phyloP scores from a whole-genome alignment of 169 alveolate species.

The Pseudocohnilembus persalinus region DNA sequence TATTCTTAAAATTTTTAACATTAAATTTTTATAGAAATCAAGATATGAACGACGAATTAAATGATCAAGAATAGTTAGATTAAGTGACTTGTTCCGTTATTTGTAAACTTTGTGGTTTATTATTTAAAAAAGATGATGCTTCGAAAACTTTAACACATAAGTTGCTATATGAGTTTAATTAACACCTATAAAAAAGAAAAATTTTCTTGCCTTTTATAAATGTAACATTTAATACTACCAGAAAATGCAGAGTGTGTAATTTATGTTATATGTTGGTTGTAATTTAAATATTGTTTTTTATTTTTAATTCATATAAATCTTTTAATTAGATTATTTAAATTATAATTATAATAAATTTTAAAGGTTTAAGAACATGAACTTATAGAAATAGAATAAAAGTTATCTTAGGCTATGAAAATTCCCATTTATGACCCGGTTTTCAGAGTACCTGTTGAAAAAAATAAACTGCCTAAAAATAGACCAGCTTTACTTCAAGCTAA shows the following conservation, averaged over 20 bases:
- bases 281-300: too few relatives aligned
- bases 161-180: constrained; percentile 67
- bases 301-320: too few relatives aligned
- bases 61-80: constrained; percentile 31
- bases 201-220: constrained; percentile 30
- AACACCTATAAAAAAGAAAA: constrained; percentile 74
- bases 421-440: constrained; percentile 43
- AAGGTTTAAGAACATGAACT: constrained; percentile 83
- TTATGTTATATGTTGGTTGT: constrained; percentile 78
- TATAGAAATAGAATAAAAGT: constrained; percentile 74
- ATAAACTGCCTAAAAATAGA: constrained; percentile 46
- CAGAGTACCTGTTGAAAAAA: constrained; percentile 42
- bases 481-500: constrained; percentile 47
- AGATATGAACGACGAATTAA: neutral
- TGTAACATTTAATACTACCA: constrained; percentile 56
- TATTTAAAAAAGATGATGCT: constrained; percentile 65
- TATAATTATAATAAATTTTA: too few relatives aligned
- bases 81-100: constrained; percentile 56
- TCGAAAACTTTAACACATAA: constrained; percentile 69
- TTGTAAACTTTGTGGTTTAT: constrained; percentile 68
- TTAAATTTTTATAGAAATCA: too few relatives aligned
- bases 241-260: constrained; percentile 80
- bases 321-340: too few relatives aligned
- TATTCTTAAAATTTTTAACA: too few relatives aligned
- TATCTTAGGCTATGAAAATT: constrained; percentile 52